Base-by-base conservation (phyloP, 148 eudicot genomes). In the Nyssa sinensis region DNA sequence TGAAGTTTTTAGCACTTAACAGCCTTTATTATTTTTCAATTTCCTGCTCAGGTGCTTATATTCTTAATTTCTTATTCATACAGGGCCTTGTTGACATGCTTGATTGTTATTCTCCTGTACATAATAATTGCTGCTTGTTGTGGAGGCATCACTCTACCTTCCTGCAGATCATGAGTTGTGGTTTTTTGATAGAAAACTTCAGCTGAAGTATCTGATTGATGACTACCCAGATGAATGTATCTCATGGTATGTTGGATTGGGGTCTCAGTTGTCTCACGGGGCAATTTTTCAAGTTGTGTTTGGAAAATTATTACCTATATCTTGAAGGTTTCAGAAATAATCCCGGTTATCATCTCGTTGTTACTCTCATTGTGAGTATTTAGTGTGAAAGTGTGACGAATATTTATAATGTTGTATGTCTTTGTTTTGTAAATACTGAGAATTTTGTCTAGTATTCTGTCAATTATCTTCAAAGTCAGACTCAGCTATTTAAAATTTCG, bases 71-170 rank as follows among this genome's bases (percentile, higher is more conserved):
- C n/a, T n/a, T 32, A 31, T 81, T 53, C 59, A 37, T 84, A 61
- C 91, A 94, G 98, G 91, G 88, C 80, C 78, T 76, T 90, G 97
- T 71, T 91, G 85, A 94, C 98, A 62, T 79, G 87, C 80, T 80
- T 94, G 82, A 84, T 94, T 49, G 89, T 94, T 63, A 79, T 91
- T 65, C 77, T 94, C 34, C 81, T 94, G 64, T 94, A 90, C 80
- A 76, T 90, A 27, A 92, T 94, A 84, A 88, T 92, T 25, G 92
- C 98, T 59, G 91, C 88, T 71, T 78, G 79, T 70, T 94, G 98
- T 60, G 98, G 98, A 64, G 98, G 98, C 75, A 85, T 91, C 80
- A 87, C 88, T 72, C 86, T 94, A 49, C 89, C 98, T 23, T 86
- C 91, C 71, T 92, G 98, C 86, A 82, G 98, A 85, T 83, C 94